Conservation (phyloP, 768 basidiomycete species). For the Coprinopsis cinerea region DNA sequence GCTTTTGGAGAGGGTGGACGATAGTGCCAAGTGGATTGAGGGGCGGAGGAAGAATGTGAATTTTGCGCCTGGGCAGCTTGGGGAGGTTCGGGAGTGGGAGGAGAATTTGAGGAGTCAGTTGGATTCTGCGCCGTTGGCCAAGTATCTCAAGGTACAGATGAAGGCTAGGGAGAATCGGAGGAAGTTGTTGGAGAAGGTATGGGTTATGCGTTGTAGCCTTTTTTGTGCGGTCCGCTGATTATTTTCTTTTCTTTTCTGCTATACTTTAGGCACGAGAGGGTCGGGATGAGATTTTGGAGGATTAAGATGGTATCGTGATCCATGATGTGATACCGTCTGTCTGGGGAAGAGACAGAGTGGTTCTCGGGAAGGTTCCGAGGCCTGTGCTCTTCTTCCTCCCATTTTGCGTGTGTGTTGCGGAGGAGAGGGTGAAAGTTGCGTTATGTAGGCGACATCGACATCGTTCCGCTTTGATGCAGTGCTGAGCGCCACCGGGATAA, state of each 20-base stretch:
- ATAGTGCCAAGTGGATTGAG: slow-evolving; percentile 76
- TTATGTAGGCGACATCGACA: no score
- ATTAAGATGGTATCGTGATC: no score
- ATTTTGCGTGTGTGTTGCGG: no score
- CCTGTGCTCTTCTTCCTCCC: not conserved
- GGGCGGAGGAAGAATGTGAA: slow-evolving; percentile 58
- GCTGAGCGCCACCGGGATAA: no score
- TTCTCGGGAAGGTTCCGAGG: not conserved
- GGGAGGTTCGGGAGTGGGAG: slow-evolving; percentile 74
- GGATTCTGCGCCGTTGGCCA: slow-evolving; percentile 72
- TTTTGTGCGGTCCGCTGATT: not conserved
- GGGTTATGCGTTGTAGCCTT: slow-evolving; percentile 6
- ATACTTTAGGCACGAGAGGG: slow-evolving; percentile 57
- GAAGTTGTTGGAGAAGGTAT: slow-evolving; percentile 70
- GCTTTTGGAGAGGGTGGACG: slow-evolving; percentile 83
- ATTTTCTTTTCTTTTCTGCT: not conserved
- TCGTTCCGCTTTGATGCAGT: no score
- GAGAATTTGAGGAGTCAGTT: slow-evolving; percentile 46
- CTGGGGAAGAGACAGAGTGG: no score
- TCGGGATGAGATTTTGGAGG: slow-evolving; percentile 63
- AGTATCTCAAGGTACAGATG: slow-evolving; percentile 73
- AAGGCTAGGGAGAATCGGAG: slow-evolving; percentile 75
- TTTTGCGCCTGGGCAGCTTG: slow-evolving; percentile 70
- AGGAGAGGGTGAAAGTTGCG: no score
- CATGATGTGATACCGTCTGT: no score